These are phyloP conservation scores for Trypanosoma conorhini DNA, from an alignment of 208 protist genomes.

Conservation along the genomic window DNA sequence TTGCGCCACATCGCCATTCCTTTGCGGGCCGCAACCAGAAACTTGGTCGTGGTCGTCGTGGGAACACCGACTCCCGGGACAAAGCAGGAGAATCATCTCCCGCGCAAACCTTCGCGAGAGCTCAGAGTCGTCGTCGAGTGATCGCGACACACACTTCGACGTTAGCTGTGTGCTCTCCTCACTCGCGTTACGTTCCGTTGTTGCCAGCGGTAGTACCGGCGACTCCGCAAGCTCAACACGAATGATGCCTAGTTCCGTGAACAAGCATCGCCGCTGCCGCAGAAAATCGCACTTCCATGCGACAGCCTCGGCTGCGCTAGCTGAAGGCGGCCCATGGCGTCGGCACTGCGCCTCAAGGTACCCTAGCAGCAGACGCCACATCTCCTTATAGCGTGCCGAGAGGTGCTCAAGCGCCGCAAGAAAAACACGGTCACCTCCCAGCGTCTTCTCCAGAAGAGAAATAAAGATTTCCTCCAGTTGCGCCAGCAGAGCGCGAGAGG, in stretches of 20 bases:
- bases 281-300: too few relatives aligned
- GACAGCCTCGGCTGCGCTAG: slow-evolving; percentile 26
- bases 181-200: too few relatives aligned
- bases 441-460: slow-evolving; percentile 41
- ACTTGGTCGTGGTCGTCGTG: neutral
- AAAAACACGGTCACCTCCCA: slow-evolving; percentile 43
- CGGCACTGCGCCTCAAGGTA: slow-evolving; percentile 56
- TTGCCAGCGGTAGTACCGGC: too few relatives aligned
- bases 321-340: neutral
- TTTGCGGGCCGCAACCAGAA: slow-evolving; percentile 6
- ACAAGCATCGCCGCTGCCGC: too few relatives aligned
- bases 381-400: slow-evolving; percentile 71
- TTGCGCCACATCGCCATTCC: slow-evolving; percentile 40
- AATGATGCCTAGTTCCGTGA: too few relatives aligned
- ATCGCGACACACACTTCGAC: too few relatives aligned
- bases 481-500: slow-evolving; percentile 31
- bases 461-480: slow-evolving; percentile 50
- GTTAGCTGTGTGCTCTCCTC: too few relatives aligned
- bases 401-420: slow-evolving; percentile 38
- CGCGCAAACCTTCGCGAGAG: too few relatives aligned
- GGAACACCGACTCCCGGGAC: neutral
- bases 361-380: slow-evolving; percentile 63
- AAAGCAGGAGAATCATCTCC: too few relatives aligned
- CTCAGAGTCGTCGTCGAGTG: too few relatives aligned
- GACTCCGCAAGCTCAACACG: too few relatives aligned